Conservation (phyloP, 352 stramenopile species). For the Vaucheria bursata region DNA sequence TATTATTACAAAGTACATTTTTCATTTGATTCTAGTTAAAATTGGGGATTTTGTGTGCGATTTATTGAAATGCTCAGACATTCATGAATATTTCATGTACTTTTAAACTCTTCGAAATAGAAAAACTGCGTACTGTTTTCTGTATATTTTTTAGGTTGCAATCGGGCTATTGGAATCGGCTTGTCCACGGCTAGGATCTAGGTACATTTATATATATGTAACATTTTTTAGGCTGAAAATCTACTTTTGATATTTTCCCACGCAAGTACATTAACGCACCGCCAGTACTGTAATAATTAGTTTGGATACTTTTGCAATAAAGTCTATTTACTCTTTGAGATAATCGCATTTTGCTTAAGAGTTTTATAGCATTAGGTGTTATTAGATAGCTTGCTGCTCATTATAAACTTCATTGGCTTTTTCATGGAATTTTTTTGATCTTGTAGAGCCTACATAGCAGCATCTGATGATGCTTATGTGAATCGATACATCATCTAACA, state of each 20-base stretch:
- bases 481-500: no score
- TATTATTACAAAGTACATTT: no score
- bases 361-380: no score
- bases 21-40: not conserved
- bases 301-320: not conserved
- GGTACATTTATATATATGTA: not conserved
- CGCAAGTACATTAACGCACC: not conserved
- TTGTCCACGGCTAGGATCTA: conserved; percentile 69
- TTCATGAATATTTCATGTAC: not conserved
- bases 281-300: not conserved
- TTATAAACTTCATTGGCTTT: no score
- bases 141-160: conserved; percentile 57
- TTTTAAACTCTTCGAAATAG: not conserved
- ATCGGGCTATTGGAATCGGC: conserved; percentile 88
- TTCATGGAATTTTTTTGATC: no score
- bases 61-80: not conserved
- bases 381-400: no score
- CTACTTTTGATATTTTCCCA: not conserved
- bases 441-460: no score
- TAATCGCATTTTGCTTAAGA: no score
- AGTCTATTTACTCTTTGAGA: no score
- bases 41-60: not conserved
- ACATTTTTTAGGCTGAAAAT: not conserved
- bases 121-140: not conserved
- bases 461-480: no score